Evolutionary conservation across 306 rosid species (phyloP).

Genomic region (Vigna mungo): DNA sequence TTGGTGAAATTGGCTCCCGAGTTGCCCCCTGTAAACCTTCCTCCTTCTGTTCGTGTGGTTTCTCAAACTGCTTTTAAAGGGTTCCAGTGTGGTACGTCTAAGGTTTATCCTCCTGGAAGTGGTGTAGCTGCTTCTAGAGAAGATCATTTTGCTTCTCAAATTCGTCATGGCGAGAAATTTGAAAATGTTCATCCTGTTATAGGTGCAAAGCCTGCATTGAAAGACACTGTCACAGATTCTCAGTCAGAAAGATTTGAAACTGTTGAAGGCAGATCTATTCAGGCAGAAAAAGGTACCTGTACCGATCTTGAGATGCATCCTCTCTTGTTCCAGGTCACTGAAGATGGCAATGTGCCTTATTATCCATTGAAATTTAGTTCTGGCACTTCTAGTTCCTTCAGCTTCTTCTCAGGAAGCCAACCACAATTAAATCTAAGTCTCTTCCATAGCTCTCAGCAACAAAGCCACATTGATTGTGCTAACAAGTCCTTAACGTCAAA

Average conservation of each 20-base stretch:
- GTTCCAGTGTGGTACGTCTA: slow-evolving; percentile 56
- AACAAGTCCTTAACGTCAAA: slow-evolving; percentile 58
- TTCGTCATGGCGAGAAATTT: slow-evolving; percentile 52
- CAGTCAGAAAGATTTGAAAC: slow-evolving; percentile 52
- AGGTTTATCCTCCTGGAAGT: slow-evolving; percentile 56
- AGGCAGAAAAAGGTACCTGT: slow-evolving; percentile 56
- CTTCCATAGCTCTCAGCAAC: slow-evolving; percentile 71
- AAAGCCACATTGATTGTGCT: slow-evolving; percentile 55
- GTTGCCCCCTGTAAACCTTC: slow-evolving; percentile 95
- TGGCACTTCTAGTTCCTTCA: slow-evolving; percentile 62
- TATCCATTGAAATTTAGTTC: slow-evolving; percentile 65
- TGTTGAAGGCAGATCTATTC: slow-evolving; percentile 53
- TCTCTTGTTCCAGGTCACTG: slow-evolving; percentile 80
- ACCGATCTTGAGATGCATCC: slow-evolving; percentile 94
- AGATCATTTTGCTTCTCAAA: slow-evolving; percentile 52
- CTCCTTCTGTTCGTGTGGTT: slow-evolving; percentile 87
- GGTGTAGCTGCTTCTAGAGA: slow-evolving; percentile 48
- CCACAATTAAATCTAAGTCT: slow-evolving; percentile 81
- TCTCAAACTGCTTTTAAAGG: slow-evolving; percentile 80
- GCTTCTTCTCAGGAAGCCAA: slow-evolving; percentile 73
- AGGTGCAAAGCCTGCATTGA: slow-evolving; percentile 42
- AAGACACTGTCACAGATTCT: slow-evolving; percentile 46
- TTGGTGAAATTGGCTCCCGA: slow-evolving; percentile 87
- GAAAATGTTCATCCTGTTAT: slow-evolving; percentile 40
- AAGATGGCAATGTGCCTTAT: slow-evolving; percentile 64